Conservation (phyloP, 2,329 filamentous ascomycete genomes). For the Sclerotinia minor region DNA sequence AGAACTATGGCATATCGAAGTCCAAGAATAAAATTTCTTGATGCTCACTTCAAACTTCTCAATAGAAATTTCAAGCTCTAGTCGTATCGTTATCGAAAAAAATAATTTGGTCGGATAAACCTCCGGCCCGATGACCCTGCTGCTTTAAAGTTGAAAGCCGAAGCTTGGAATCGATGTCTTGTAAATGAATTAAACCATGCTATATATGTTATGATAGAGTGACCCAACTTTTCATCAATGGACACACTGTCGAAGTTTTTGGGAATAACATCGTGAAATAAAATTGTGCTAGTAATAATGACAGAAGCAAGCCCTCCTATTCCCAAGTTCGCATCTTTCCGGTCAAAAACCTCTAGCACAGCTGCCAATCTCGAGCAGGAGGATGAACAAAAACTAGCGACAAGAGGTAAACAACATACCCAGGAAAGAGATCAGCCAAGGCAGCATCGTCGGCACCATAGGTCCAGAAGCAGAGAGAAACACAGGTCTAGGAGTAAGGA, state of each 20-base stretch:
- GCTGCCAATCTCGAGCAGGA: slow-evolving; percentile 21
- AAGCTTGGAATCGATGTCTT: background rate
- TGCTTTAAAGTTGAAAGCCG: slow-evolving; percentile 10
- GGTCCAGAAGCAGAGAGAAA: slow-evolving; percentile 22
- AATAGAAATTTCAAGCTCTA: slow-evolving; percentile 25
- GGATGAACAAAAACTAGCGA: slow-evolving; percentile 28
- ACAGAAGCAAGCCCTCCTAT: slow-evolving; percentile 44
- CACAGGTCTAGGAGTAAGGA: slow-evolving; percentile 13
- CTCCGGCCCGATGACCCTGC: background rate
- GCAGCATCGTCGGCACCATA: slow-evolving; percentile 20
- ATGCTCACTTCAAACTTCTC: slow-evolving; percentile 21
- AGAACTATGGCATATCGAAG: slow-evolving; percentile 29
- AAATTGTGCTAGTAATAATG: slow-evolving; percentile 27
- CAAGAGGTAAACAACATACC: slow-evolving; percentile 13
- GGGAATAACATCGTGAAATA: background rate
- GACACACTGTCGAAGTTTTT: background rate
- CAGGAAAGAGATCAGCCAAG: slow-evolving; percentile 15
- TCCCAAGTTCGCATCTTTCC: slow-evolving; percentile 77
- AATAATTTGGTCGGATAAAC: slow-evolving; percentile 23
- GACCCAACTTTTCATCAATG: background rate
- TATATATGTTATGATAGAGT: background rate
- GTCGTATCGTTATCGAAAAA: slow-evolving; percentile 27
- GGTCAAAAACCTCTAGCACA: slow-evolving; percentile 47
- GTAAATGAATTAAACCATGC: background rate
- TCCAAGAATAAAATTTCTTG: slow-evolving; percentile 18